phyloP scores from a whole-genome alignment of 108 stramenopile species.

The Mayamaea pseudoterrestris region DNA sequence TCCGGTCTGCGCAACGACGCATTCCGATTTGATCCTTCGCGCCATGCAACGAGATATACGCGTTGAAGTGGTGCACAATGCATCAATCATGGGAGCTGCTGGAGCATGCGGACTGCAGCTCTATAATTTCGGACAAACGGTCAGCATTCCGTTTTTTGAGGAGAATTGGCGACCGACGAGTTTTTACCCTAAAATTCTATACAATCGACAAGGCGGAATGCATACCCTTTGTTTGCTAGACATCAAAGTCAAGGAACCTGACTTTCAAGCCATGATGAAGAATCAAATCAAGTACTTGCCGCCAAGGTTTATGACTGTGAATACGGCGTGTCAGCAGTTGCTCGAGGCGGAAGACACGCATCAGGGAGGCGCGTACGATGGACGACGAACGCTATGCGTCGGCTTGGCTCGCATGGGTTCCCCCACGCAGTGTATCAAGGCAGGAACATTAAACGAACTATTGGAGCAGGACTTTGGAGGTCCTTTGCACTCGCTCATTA shows the following conservation, averaged over 20 bases:
- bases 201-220: constrained; percentile 94
- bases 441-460: constrained; percentile 88
- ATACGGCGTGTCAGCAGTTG: constrained; percentile 82
- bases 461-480: constrained; percentile 80
- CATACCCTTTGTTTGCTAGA: constrained; percentile 97
- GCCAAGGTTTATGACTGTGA: constrained; percentile 97
- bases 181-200: constrained; percentile 92
- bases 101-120: constrained; percentile 94
- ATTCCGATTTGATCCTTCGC: constrained; percentile 91
- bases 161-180: constrained; percentile 91
- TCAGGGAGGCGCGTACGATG: constrained; percentile 51
- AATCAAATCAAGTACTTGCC: constrained; percentile 85
- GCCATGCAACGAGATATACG: constrained; percentile 56
- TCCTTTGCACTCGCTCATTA: constrained; percentile 91
- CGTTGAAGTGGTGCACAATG: constrained; percentile 97
- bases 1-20: constrained; percentile 96
- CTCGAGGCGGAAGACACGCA: constrained; percentile 74
- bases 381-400: constrained; percentile 65
- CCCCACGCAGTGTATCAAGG: constrained; percentile 79
- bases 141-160: constrained; percentile 95
- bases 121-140: constrained; percentile 97
- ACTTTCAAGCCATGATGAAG: constrained; percentile 91
- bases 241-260: constrained; percentile 97
- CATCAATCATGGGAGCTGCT: constrained; percentile 96
- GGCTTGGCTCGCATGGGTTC: constrained; percentile 94